phyloP scores from a whole-genome alignment of 2,329 filamentous ascomycete species.

The Colletotrichum sp. region DNA sequence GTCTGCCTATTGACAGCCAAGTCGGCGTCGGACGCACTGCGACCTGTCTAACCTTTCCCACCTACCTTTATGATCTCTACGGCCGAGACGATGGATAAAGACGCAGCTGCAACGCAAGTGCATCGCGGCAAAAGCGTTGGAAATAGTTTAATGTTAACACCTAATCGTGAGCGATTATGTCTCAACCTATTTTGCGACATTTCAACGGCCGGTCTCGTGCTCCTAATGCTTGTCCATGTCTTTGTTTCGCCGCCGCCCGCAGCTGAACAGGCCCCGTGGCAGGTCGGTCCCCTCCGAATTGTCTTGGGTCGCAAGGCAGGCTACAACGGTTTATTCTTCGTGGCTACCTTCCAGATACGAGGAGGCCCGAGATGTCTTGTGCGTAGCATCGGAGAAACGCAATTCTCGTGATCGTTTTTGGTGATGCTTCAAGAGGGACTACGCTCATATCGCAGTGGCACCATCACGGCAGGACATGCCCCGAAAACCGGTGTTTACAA shows the following conservation, averaged over 20 bases:
- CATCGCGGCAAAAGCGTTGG: neutral
- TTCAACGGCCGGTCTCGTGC: slow-evolving; percentile 7
- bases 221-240: neutral
- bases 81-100: neutral
- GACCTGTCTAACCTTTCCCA: neutral
- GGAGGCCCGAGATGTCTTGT: neutral
- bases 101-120: neutral
- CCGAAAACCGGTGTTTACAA: neutral
- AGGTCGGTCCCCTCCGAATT: neutral
- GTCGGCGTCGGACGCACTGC: neutral
- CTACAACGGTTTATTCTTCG: neutral
- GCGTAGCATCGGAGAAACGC: neutral
- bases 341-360: neutral
- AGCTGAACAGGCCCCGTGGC: neutral
- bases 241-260: neutral
- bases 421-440: neutral
- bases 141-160: slow-evolving; percentile 5
- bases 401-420: neutral
- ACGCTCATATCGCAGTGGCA: neutral
- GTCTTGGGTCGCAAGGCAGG: neutral
- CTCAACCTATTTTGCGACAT: slow-evolving; percentile 16
- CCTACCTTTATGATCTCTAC: neutral
- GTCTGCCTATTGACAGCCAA: neutral
- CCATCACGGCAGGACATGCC: neutral
- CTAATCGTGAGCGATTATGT: slow-evolving; percentile 9